Evolutionary conservation across 495 filamentous ascomycete species (phyloP).

Genomic region (Aspergillus olivimuriae): DNA sequence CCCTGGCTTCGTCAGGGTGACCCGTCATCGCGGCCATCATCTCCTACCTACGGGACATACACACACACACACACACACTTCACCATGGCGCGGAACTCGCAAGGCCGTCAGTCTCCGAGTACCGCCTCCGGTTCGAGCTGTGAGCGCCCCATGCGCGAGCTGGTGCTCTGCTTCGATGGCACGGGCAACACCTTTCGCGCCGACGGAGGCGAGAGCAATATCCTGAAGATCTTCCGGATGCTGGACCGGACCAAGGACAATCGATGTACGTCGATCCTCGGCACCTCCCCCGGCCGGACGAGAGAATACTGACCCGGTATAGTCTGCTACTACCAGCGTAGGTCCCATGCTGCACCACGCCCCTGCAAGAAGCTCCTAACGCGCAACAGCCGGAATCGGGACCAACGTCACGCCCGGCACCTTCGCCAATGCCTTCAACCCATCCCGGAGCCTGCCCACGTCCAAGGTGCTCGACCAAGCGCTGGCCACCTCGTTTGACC

Average conservation of each 20-base stretch:
- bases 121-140: too few relatives aligned
- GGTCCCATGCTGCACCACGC: not conserved
- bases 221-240: slow-evolving; percentile 27
- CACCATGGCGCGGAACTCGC: too few relatives aligned
- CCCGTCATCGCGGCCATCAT: too few relatives aligned
- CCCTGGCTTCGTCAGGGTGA: too few relatives aligned
- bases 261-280: slow-evolving; percentile 6
- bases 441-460: slow-evolving; percentile 5
- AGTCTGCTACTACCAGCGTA: slow-evolving; percentile 20
- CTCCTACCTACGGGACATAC: too few relatives aligned
- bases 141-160: slow-evolving; percentile 6
- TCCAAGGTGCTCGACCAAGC: slow-evolving; percentile 24
- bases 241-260: slow-evolving; percentile 17
- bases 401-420: slow-evolving; percentile 8
- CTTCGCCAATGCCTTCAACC: slow-evolving; percentile 6
- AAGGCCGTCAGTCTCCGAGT: too few relatives aligned
- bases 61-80: too few relatives aligned
- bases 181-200: slow-evolving; percentile 27
- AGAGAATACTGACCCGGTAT: too few relatives aligned
- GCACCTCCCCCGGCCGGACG: not conserved
- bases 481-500: slow-evolving; percentile 35
- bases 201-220: slow-evolving; percentile 24
- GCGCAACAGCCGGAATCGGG: slow-evolving; percentile 14
- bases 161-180: slow-evolving; percentile 33
- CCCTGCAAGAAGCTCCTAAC: not conserved